These are phyloP conservation scores for Beta vulgaris DNA, from an alignment of 148 eudicot genomes.

Conservation along the genomic window DNA sequence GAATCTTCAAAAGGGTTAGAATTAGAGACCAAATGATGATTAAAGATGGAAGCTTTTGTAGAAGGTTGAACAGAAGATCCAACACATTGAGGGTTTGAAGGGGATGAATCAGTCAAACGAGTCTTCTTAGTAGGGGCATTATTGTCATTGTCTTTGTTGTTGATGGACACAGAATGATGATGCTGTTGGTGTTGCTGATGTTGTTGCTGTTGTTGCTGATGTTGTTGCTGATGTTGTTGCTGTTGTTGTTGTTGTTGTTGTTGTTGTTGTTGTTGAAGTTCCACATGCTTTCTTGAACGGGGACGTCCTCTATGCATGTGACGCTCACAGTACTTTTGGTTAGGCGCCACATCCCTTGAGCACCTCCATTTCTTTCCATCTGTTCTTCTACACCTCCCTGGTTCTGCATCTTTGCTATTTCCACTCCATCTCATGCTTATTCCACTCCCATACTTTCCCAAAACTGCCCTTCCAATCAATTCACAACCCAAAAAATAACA, in stretches of 20 bases:
- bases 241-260: conserved; percentile 13
- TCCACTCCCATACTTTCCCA: conserved; percentile 31
- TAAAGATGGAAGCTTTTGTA: conserved; percentile 30
- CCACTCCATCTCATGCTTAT: conserved; percentile 35
- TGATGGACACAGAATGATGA: conserved; percentile 6
- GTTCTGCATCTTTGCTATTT: conserved; percentile 54
- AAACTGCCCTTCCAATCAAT: conserved; percentile 20
- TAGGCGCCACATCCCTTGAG: conserved; percentile 75
- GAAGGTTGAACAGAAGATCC: conserved; percentile 16
- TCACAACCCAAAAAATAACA: conserved; percentile 5
- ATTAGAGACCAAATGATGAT: conserved; percentile 23
- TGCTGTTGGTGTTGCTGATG: conserved; percentile 14
- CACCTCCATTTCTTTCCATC: conserved; percentile 97
- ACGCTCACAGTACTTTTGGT: conserved; percentile 83
- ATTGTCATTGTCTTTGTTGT: conserved; percentile 10
- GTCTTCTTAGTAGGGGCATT: conserved; percentile 35
- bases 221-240: conserved; percentile 8
- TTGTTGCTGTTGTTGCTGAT: conserved; percentile 7
- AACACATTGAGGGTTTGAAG: conserved; percentile 12
- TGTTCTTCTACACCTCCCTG: conserved; percentile 80
- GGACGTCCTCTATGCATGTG: conserved; percentile 85
- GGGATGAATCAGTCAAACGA: conserved; percentile 14
- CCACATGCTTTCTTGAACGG: conserved; percentile 99
- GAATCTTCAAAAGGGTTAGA: conserved; percentile 26
- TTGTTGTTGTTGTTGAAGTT: conserved; percentile 35